These are phyloP conservation scores for Tympanopsis confertula DNA, from an alignment of 2,329 filamentous ascomycete genomes.

Conservation along the genomic window DNA sequence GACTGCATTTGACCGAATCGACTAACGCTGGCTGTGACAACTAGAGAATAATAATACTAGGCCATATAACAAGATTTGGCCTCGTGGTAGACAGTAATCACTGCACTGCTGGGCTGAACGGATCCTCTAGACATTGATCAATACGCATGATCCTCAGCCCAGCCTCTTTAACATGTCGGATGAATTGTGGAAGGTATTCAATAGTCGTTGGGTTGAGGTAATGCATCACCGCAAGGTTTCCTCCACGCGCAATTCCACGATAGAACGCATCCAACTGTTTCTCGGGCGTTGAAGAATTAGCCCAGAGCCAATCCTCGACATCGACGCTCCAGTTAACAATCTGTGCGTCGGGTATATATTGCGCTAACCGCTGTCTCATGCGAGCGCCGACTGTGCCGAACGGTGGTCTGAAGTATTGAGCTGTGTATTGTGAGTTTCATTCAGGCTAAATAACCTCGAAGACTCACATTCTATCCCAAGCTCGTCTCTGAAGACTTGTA, in stretches of 20 bases:
- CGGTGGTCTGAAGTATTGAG: constrained; percentile 55
- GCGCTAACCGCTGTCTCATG: constrained; percentile 49
- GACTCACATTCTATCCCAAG: constrained; percentile 19
- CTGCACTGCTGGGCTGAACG: constrained; percentile 33
- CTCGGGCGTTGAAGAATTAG: constrained; percentile 46
- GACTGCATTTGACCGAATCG: too few relatives aligned
- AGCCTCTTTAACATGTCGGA: constrained; percentile 48
- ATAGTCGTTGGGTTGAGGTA: constrained; percentile 57
- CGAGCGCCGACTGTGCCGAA: constrained; percentile 59
- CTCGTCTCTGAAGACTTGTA: constrained; percentile 29
- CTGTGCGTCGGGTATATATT: constrained; percentile 35
- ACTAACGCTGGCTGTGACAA: too few relatives aligned
- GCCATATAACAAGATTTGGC: too few relatives aligned
- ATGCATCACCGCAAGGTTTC: constrained; percentile 57
- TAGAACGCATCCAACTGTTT: constrained; percentile 57
- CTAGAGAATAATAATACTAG: too few relatives aligned
- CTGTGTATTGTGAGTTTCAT: constrained; percentile 20
- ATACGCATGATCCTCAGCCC: constrained; percentile 56
- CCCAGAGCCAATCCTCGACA: constrained; percentile 63
- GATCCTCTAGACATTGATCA: constrained; percentile 55
- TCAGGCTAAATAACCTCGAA: background rate
- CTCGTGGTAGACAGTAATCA: too few relatives aligned
- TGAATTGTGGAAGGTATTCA: constrained; percentile 50
- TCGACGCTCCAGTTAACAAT: constrained; percentile 61
- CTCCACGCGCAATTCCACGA: constrained; percentile 48